These are phyloP conservation scores for Apiospora arundinis DNA, from an alignment of 2,329 filamentous ascomycete genomes.

Conservation along the genomic window DNA sequence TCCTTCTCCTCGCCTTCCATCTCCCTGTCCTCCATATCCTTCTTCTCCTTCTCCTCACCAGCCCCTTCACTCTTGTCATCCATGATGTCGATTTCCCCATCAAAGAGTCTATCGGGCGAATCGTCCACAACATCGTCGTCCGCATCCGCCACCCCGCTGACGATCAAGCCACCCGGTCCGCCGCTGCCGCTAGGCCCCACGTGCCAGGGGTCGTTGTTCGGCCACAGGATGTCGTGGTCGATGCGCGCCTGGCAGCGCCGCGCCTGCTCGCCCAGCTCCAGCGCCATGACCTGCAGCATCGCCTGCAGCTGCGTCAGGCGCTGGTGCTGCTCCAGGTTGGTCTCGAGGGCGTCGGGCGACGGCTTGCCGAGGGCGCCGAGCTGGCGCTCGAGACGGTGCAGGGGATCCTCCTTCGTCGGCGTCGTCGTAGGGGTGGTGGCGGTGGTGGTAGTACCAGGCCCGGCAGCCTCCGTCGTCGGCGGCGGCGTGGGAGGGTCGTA, in stretches of 20 bases:
- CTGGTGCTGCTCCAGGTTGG: neutral
- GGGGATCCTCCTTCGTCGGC: no score
- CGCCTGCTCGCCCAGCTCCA: neutral
- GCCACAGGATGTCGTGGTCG: no score
- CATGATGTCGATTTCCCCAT: neutral
- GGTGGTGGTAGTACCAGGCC: no score
- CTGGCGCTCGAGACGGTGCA: no score
- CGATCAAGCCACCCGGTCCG: no score
- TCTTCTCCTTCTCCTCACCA: neutral
- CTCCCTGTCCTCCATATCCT: no score
- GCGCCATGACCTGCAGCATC: neutral
- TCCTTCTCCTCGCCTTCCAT: neutral
- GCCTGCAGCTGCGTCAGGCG: neutral
- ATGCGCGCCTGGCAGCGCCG: neutral
- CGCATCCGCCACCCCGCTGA: no score
- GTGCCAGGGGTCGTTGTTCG: no score
- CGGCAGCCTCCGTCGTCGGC: no score
- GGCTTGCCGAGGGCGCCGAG: neutral
- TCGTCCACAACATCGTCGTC: neutral
- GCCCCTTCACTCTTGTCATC: no score
- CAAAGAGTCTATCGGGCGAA: neutral
- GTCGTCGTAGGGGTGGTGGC: neutral
- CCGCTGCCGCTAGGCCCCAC: no score
- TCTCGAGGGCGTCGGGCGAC: neutral
- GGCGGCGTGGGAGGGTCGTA: no score